Base-by-base conservation (phyloP, 2,329 filamentous ascomycete genomes). In the Orbilia javanica region DNA sequence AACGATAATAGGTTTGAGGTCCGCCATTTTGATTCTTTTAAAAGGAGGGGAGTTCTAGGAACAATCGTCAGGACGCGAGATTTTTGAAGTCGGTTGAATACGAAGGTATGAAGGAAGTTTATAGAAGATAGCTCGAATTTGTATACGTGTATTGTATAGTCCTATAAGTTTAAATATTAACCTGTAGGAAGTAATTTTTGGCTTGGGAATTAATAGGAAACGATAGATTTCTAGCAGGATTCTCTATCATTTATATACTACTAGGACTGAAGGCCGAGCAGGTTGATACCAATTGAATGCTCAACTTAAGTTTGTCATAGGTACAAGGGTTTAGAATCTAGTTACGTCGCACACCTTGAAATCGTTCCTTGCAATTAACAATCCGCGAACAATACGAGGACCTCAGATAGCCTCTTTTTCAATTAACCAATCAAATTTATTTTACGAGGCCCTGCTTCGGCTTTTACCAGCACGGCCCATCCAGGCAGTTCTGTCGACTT, bases 1-100 rank as follows among this genome's bases (percentile, higher is more conserved):
- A 25, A 77, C 57, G n/a, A 77, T 70, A 44, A 77, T 77, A 3
- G 72, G 72, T 29, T 77, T 74, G 8, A 63, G 25, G 15, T 74
- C 62, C n/a, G 70, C 70, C 70, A 74, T 74, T 13, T 10, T 36
- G n/a, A 69, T n/a, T 13, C n/a, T 15, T 52, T 18, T 25, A 7
- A 15, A 15, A 2, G 11, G 13, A 27, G 4, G 10, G 18, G 18
- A 6, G 3, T 6, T 20, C 18, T 46, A 7, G 42, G 27, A 50
- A 27, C n/a, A 22, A 29, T 29, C 29, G 22, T 11, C 7, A 6
- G 4, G 13, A 25, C 3, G 2, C 20, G 8, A n/a, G 7, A 48
- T 7, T 3, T 22, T 11, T 48, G 18, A 52, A 27, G n/a, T n/a
- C n/a, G n/a, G n/a, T 31, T 3, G 29, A 31, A 7, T 31, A 31